Base-by-base conservation (phyloP, 2,329 filamentous ascomycete species). In the Ceratocystis huliohia region DNA sequence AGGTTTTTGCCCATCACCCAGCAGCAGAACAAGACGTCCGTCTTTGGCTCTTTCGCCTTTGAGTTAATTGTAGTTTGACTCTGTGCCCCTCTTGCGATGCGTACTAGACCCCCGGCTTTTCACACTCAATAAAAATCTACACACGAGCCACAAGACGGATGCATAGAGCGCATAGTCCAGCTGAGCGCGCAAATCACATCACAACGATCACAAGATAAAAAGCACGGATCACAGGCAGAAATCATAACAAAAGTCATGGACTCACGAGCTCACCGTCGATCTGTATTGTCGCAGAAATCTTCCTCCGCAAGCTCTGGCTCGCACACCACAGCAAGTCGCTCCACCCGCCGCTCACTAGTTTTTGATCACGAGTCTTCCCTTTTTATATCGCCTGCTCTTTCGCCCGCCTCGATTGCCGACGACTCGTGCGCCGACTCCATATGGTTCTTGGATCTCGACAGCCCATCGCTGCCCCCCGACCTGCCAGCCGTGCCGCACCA, bases 281-380 rank as follows among this genome's bases (percentile, higher is more conserved):
- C 66, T 45, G 63, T 63, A 15, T 37, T 67, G n/a, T 67, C 66
- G n/a, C 66, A 67, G 59, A 46, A 65, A 53, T 66, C 64, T 1
- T 67, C 66, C n/a, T 50, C 46, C 30, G 66, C 62, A 44, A 57
- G 30, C 48, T 64, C 41, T 28, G 59, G 56, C 63, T 61, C 67
- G 13, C 44, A 41, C 20, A 33, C 53, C n/a, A 59, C 53, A 6
- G n/a, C 53, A 30, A 59, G 13, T 5, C 64, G 64, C 7, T 63
- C 67, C 25, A 44, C 56, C 41, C 59, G 61, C 15, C 63, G 67
- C 6, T 67, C 66, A 2, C 48, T 65, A 17, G 65, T 66, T 30
- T 68, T 68, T 17, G 67, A 68, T 56, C 67, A 68, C 67, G 67
- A 68, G 28, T 68, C 67, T 22, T 68, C 67, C 1, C 48, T 66